These are phyloP conservation scores for Moesziomyces parantarcticus DNA, from an alignment of 1,284 basidiomycete genomes.

Conservation along the genomic window DNA sequence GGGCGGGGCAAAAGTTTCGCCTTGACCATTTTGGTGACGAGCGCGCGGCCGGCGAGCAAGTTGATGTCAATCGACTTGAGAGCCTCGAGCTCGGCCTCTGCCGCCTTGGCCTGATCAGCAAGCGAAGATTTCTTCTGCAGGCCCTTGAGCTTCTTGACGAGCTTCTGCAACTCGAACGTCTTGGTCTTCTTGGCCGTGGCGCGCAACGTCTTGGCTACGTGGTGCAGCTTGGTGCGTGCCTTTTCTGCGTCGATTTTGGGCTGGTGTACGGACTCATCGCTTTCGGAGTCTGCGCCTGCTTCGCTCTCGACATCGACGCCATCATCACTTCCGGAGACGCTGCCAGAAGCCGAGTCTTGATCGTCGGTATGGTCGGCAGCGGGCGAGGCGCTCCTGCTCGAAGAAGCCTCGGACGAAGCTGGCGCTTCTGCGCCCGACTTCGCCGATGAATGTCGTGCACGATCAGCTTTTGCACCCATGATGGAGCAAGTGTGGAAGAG, in stretches of 20 bases:
- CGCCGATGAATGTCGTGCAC: slow-evolving; percentile 4
- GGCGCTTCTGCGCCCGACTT: background rate
- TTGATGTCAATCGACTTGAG: slow-evolving; percentile 73
- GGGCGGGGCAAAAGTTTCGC: slow-evolving; percentile 44
- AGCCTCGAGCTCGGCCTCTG: slow-evolving; percentile 76
- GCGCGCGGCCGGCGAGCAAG: slow-evolving; percentile 39
- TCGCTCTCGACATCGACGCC: slow-evolving; percentile 1
- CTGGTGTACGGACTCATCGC: background rate
- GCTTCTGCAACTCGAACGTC: slow-evolving; percentile 82
- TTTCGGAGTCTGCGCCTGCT: background rate
- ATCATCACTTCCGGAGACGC: background rate
- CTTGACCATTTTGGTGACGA: slow-evolving; percentile 59
- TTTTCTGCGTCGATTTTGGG: slow-evolving; percentile 24
- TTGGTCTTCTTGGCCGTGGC: slow-evolving; percentile 83
- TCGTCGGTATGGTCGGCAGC: background rate
- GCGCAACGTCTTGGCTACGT: slow-evolving; percentile 75
- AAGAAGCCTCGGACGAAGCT: slow-evolving; percentile 23
- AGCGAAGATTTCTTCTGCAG: slow-evolving; percentile 70
- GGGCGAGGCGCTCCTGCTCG: slow-evolving; percentile 16
- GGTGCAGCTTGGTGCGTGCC: slow-evolving; percentile 69
- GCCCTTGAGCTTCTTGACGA: slow-evolving; percentile 83
- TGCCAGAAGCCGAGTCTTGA: background rate
- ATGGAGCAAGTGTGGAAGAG: background rate
- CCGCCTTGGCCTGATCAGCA: slow-evolving; percentile 10
- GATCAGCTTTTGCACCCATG: slow-evolving; percentile 9